Base-by-base conservation (phyloP, 1,284 basidiomycete genomes). In the Moniliophthora roreri region DNA sequence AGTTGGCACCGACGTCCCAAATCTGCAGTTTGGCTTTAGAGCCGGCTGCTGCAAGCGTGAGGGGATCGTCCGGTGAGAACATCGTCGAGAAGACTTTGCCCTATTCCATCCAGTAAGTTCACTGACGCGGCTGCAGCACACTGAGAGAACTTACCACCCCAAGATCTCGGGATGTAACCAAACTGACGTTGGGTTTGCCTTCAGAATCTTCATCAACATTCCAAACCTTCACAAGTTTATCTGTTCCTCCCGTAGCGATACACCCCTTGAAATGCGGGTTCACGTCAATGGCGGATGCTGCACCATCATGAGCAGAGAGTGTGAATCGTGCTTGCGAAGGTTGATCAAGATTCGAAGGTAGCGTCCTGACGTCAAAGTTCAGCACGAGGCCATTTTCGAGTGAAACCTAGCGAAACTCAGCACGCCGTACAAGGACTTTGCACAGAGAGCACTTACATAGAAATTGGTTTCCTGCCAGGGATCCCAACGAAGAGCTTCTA, bases 201-300 rank as follows among this genome's bases (percentile, higher is more conserved):
- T 76, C 77, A 23, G 79, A 79, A 11, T 79, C 78, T 57, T 87
- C 82, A 47, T 88, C 86, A 47, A 98, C 76, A 66, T 96, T 98
- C 97, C 97, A 99, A 5, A 98, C 76, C 70, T 97, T 96, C 69
- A 98, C 90, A 36, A 88, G 73, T 66, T 95, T 96, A 76, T 99
- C 97, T 39, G 90, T 87, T 1, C 96, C 96, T 16, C 93, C 95
- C 0, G 97, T 99, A 6, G 85, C 91, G 61, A 99, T 77, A 68
- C 93, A 95, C 1, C 95, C 95, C 50, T 86, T 88, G 50, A 99
- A 83, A 66, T 95, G 88, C 1, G 95, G 88, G 65, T 93, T 96
- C 58, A 98, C 80, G 68, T 99, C 96, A 46, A 99, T 76, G 1
- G 91, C 84, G 1, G 93, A 94, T n/a, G 85, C 89, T 0, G 94